Conservation (phyloP, 495 filamentous ascomycete species). For the Margaritispora aquatica region DNA sequence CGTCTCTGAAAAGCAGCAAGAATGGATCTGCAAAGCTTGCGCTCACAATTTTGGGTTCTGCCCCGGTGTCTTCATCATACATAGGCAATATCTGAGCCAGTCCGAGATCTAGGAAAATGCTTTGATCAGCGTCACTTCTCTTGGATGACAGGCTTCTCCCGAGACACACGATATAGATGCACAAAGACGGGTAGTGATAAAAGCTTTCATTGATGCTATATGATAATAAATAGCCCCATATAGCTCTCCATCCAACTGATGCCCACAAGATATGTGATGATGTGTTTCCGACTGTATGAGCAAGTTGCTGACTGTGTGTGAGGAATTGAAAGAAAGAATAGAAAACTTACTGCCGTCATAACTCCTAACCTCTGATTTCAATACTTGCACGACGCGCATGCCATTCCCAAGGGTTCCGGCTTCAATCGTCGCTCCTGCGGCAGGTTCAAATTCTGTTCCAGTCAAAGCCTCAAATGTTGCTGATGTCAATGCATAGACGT, state of each 20-base stretch:
- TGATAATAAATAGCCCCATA: conserved; percentile 22
- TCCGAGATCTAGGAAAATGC: conserved; percentile 58
- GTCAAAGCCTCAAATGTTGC: conserved; percentile 58
- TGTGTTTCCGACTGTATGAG: neutral
- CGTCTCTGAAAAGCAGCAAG: conserved; percentile 77
- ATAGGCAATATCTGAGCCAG: conserved; percentile 86
- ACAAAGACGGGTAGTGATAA: conserved; percentile 14
- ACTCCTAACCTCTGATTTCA: conserved; percentile 74
- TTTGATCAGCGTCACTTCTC: conserved; percentile 11
- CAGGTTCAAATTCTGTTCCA: conserved; percentile 82
- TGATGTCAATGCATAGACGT: conserved; percentile 54
- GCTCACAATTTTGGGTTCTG: conserved; percentile 65
- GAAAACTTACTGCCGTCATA: conserved; percentile 73
- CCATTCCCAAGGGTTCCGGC: conserved; percentile 68
- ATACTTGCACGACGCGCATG: conserved; percentile 74
- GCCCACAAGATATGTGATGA: neutral
- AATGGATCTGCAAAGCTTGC: conserved; percentile 87
- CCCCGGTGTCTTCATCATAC: conserved; percentile 77
- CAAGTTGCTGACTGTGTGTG: neutral
- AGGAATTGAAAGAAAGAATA: conserved; percentile 2
- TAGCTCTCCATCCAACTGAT: conserved; percentile 6
- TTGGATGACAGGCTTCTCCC: neutral
- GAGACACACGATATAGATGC: conserved; percentile 14
- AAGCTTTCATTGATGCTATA: conserved; percentile 27
- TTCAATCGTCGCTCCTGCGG: conserved; percentile 75